Base-by-base conservation (phyloP, 1,284 basidiomycete genomes). In the Marasmius tenuissimus region DNA sequence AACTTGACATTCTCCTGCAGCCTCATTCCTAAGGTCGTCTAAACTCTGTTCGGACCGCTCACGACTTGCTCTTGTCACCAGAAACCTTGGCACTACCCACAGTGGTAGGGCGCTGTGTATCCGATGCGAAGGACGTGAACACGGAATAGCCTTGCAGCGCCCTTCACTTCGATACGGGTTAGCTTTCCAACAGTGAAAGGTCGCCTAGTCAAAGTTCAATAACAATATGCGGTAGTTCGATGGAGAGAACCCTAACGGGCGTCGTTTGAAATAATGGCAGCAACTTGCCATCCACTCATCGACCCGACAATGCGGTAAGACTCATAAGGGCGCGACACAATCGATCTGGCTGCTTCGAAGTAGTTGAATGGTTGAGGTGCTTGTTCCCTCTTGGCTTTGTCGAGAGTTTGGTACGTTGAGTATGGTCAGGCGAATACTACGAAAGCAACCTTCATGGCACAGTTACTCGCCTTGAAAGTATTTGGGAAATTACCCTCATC, bases 61-160 rank as follows among this genome's bases (percentile, higher is more conserved):
- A 76, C 49, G 75, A 61, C 58, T 73, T 75, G 49, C 61, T 51
- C 38, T 1, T 1, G 20, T 65, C 38, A 34, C 60, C 27, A 27
- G 27, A 27, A 27, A 27, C n/a, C 16, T 47, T 61, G 11, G 59
- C 59, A 59, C 65, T 70, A 27, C 27, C 27, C 27, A 27, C 27
- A 27, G 27, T 27, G 2, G 27, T 27, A 27, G 27, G 27, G 27
- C 27, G 75, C 64, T 4, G 70, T 71, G 60, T 74, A 81, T 5
- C 74, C 73, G 48, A 81, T 65, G 14, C 78, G 70, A 54, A 85
- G 85, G 71, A 87, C 86, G 70, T 87, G 85, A 58, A 77, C 81
- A 40, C 76, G 75, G 39, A 85, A 66, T 9, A 71, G 65, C 0
- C 80, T 81, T 22, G 72, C 68, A 3, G 73, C 64, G 1, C 78